phyloP scores from a whole-genome alignment of 106 monocot genomes.

The Alisma plantagoaquatica region DNA sequence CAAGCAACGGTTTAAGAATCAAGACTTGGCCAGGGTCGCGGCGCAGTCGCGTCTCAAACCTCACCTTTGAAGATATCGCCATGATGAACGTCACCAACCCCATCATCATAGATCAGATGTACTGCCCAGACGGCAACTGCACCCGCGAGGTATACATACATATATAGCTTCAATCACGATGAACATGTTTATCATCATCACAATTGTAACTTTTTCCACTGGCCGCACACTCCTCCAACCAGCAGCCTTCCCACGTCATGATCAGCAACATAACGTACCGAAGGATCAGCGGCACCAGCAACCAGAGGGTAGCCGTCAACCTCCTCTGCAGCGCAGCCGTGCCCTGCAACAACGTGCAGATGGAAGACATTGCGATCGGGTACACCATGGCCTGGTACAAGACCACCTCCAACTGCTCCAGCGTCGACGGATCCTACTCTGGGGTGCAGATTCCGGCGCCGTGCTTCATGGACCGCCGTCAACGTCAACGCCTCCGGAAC shows the following conservation, averaged over 20 bases:
- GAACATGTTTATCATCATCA: background rate
- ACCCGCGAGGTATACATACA: constrained; percentile 8
- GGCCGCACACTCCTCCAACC: background rate
- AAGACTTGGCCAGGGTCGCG: constrained; percentile 51
- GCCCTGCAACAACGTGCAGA: constrained; percentile 23
- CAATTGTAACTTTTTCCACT: no score
- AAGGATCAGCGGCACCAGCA: constrained; percentile 20
- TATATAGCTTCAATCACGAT: background rate
- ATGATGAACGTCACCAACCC: constrained; percentile 38
- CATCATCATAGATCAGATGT: constrained; percentile 53
- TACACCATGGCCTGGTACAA: background rate
- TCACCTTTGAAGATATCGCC: constrained; percentile 34
- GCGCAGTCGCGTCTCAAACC: constrained; percentile 12
- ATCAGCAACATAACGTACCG: constrained; percentile 25
- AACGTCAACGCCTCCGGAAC: no score
- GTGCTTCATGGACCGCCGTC: background rate
- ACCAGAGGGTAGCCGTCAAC: constrained; percentile 17
- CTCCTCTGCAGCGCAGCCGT: constrained; percentile 17
- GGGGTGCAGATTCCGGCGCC: background rate
- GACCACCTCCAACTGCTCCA: constrained; percentile 9
- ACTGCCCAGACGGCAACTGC: constrained; percentile 32
- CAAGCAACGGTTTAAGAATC: constrained; percentile 44
- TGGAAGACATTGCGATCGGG: constrained; percentile 16
- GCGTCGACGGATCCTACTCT: constrained; percentile 1
- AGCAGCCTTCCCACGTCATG: constrained; percentile 23